Evolutionary conservation across 2,329 filamentous ascomycete genomes (phyloP), one percentile per base, ranked within the genome.

Genomic region (Aschersonia sp.): DNA sequence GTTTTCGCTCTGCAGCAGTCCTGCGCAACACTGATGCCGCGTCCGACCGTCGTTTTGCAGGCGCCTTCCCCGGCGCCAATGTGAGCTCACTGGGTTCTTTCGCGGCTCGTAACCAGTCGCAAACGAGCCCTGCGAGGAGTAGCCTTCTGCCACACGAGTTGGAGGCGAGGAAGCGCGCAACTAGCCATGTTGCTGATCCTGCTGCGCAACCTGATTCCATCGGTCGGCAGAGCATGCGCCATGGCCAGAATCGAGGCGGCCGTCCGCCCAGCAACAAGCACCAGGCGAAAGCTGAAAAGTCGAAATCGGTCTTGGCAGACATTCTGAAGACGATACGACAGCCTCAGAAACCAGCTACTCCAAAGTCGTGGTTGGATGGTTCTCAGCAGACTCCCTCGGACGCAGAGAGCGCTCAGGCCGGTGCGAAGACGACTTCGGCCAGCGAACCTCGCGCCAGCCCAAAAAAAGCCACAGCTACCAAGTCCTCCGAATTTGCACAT

Each of bases 81-180:
- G 53, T 51, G 46, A 53, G 54, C 2, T 50, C 55, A 30, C 52
- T 46, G 44, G 54, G 54, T 22, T 45, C 56, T 12, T 55, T 57
- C 43, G 54, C 51, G 7, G 31, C 50, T 35, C 4, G 31, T 31
- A 47, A 43, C n/a, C 32, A 43, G 30, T n/a, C 35, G 22, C 47
- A 42, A 29, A 44, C 51, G 12, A 44, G 31, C 42, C 49, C 35
- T 43, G 10, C 22, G 46, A 4, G 43, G 47, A 4, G 54, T 56
- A 55, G 55, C 2, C 54, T 68, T 39, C 58, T 68, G 5, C 66
- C 66, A 3, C 66, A 68, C 43, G 66, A 68, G 48, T 45, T 54
- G n/a, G 59, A 60, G 39, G 66, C 66, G 37, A 46, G 45, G 33
- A 49, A 42, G 8, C 47, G 44, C 22, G 41, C 22, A 11, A n/a